Base-by-base conservation (phyloP, 331 rosid species). In the Spiraea crenata region DNA sequence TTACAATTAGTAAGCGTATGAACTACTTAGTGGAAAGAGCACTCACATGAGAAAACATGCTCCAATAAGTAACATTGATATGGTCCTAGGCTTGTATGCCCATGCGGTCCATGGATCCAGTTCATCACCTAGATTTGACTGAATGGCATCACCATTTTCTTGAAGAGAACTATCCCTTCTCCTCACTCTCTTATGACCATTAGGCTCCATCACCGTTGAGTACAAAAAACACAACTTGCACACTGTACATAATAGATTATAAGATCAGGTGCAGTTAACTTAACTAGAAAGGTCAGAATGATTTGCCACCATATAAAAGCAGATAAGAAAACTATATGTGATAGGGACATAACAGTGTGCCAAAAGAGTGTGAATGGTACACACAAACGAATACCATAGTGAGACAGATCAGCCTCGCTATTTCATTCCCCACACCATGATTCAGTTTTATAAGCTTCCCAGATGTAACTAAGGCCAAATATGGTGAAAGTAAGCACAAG, bases 101-200 rank as follows among this genome's bases (percentile, higher is more conserved):
- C 85, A 84, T 40, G 88, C 88, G 67, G 88, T 84, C 88, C 88
- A 84, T 16, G 88, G 88, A 78, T 84, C 88, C 47, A 80, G 78
- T 20, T 84, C 88, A 65, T 84, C 88, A 8, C 81, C 74, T 61
- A 40, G 38, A 74, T 77, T 84, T 45, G 75, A 78, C 48, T 71
- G 57, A 72, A 65, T 67, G 35, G 4, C 16, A 20, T 78, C 88
- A 44, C 85, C 88, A 64, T 81, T 84, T 78, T 70, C 79, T 57
- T 75, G 81, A 58, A 76, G 70, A 68, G 5, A 15, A 67, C 60
- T 67, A 69, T 80, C 82, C 48, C 48, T 80, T 77, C 75, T 75
- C 76, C 81, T 67, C 25, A 50, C 77, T 77, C 77, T 79, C 70
- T 67, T 84, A 14, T 70, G 77, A 59, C 84, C 82, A 64, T 78